Conservation (phyloP, 1,139 yeast genomes). For the Nakaseomyces delphensis region DNA sequence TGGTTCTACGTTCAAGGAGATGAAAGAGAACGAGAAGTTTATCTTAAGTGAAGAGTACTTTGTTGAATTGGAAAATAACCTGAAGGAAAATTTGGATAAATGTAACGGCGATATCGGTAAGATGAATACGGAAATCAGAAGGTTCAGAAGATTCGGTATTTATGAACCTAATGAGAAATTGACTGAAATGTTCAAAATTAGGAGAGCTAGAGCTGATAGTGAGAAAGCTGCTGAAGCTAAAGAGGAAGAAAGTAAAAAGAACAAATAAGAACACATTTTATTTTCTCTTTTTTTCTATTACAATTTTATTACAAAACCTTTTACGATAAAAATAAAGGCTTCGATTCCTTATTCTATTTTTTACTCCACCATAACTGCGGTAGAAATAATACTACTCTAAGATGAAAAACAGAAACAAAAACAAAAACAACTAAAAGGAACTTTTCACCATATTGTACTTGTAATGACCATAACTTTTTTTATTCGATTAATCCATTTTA, state of each 20-base stretch:
- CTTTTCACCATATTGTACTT: not conserved
- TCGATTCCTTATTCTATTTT: not conserved
- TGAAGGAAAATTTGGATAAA: slow-evolving; percentile 30
- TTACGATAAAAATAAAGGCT: no score
- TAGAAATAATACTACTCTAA: not conserved
- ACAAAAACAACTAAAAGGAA: not conserved
- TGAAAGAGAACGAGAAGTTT: slow-evolving; percentile 35
- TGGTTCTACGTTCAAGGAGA: slow-evolving; percentile 28
- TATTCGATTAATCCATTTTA: not conserved
- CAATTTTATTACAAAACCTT: no score
- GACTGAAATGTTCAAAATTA: slow-evolving; percentile 29
- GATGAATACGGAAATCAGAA: slow-evolving; percentile 32
- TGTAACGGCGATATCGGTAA: slow-evolving; percentile 28
- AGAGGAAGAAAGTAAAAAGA: slow-evolving; percentile 10
- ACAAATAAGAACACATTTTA: slow-evolving; percentile 8
- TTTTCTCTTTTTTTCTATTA: not conserved
- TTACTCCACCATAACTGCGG: no score
- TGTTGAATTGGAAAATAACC: slow-evolving; percentile 41
- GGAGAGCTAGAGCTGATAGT: slow-evolving; percentile 21
- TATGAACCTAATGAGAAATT: slow-evolving; percentile 41
- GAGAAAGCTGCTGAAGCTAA: slow-evolving; percentile 10
- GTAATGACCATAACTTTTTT: slow-evolving; percentile 2
- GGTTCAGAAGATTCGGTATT: slow-evolving; percentile 55
- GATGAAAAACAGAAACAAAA: not conserved
- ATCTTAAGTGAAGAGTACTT: slow-evolving; percentile 46